Base-by-base conservation (phyloP, 169 alveolate species). In the Cryptosporidium ubiquitum region DNA sequence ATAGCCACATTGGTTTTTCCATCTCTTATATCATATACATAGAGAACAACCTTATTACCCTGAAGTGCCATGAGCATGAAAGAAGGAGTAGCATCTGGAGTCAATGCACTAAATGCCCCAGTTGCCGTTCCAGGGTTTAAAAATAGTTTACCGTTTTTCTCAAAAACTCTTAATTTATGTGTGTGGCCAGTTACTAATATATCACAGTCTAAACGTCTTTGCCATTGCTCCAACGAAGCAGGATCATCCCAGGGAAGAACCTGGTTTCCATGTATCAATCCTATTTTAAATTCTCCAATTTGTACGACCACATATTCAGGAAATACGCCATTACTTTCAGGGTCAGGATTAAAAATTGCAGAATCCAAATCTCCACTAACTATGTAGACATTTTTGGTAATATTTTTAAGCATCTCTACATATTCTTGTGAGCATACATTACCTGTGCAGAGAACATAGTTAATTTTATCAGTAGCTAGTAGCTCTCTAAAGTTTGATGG, bases 201-300 rank as follows among this genome's bases (percentile, higher is more conserved):
- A 91, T 97, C 99, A 86, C 97, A 94, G 69, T 95, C 98, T 40
- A 96, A 85, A 85, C 95, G 91, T 86, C 98, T 94, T 84, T 94
- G 95, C 85, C 95, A 91, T 47, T 94, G 92, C 33, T 93, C 91
- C 52, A 97, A 79, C 5, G 98, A 94, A 86, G 95, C 98, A 9
- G 92, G 86, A 89, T 97, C 98, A 29, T 97, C 98, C 98, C 98
- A 96, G 14, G 99, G 99, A 26, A 96, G 93, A 5, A 96, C 93
- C 91, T 97, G 95, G 85, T 97, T 98, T n/a, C 99, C 99, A 92
- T 97, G 99, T 44, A 97, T 94, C 71, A 97, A 69, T 37, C 97
- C 98, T 26, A 97, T 95, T 86, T 95, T 97, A 91, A 96, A 95
- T 84, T 95, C 96, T 18, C 99, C 99, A 26, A 97, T 95, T 31